These are phyloP conservation scores for Penicillium angulare DNA, from an alignment of 495 filamentous ascomycete species.

Conservation along the genomic window DNA sequence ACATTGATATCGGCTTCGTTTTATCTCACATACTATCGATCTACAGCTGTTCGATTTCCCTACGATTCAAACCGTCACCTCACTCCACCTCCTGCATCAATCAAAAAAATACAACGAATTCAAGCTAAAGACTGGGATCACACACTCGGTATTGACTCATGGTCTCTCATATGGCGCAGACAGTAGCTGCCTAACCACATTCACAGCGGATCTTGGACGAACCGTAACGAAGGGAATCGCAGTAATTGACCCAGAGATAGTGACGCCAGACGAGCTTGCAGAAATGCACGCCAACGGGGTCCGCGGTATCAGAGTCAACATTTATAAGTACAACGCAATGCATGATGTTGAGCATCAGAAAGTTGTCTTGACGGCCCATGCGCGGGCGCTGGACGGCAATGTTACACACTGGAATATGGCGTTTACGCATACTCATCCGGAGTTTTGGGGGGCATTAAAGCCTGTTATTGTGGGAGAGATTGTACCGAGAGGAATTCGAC, in stretches of 20 bases:
- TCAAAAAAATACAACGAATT: slow-evolving; percentile 18
- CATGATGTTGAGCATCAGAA: slow-evolving; percentile 24
- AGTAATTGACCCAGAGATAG: slow-evolving; percentile 22
- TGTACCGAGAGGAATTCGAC: slow-evolving; percentile 9
- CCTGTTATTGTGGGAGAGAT: slow-evolving; percentile 16
- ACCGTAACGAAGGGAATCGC: slow-evolving; percentile 17
- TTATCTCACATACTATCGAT: no score
- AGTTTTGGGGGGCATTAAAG: slow-evolving; percentile 22
- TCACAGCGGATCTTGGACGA: slow-evolving; percentile 12
- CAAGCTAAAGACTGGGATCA: slow-evolving; percentile 20
- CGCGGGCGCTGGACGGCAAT: slow-evolving; percentile 2
- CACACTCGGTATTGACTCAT: slow-evolving; percentile 26
- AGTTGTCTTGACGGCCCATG: slow-evolving; percentile 16
- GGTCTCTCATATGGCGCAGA: slow-evolving; percentile 27
- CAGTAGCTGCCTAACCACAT: slow-evolving; percentile 15
- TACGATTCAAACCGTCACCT: slow-evolving; percentile 24
- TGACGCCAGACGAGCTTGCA: slow-evolving; percentile 12
- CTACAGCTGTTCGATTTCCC: slow-evolving; percentile 15
- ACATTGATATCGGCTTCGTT: no score
- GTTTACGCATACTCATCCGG: slow-evolving; percentile 24
- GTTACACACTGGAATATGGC: slow-evolving; percentile 26
- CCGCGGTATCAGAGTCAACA: slow-evolving; percentile 24
- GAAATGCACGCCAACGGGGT: slow-evolving; percentile 19
- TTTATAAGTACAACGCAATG: slow-evolving; percentile 25
- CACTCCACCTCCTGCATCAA: slow-evolving; percentile 23